Conservation (phyloP, 192 early-diverging fungal genomes). For the Thoreauomyces humboldtii region DNA sequence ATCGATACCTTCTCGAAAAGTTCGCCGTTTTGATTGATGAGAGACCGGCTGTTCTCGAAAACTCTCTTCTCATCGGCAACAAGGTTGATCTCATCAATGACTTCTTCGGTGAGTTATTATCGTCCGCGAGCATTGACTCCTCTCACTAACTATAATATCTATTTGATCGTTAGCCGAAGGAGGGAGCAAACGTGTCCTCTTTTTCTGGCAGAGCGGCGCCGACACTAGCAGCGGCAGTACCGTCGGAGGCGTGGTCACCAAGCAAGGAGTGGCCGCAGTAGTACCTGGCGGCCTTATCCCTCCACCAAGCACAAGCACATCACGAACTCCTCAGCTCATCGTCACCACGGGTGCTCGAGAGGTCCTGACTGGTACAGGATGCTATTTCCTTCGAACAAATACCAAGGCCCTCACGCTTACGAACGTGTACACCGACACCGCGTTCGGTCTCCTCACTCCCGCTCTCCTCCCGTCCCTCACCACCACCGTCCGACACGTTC, state of each 20-base stretch:
- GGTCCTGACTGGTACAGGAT: slow-evolving; percentile 51
- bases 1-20: slow-evolving; percentile 59
- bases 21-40: slow-evolving; percentile 55
- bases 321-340: slow-evolving; percentile 34
- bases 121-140: too few species aligned
- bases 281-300: not conserved
- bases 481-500: slow-evolving; percentile 57
- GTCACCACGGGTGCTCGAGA: slow-evolving; percentile 55
- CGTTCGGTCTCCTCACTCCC: slow-evolving; percentile 50
- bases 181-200: slow-evolving; percentile 50
- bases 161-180: too few species aligned
- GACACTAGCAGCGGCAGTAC: not conserved
- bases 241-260: too few species aligned
- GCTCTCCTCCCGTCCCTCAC: slow-evolving; percentile 57
- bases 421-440: slow-evolving; percentile 55
- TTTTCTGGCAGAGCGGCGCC: slow-evolving; percentile 53
- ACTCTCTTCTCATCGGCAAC: slow-evolving; percentile 49
- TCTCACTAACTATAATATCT: too few species aligned
- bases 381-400: slow-evolving; percentile 53
- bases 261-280: not conserved
- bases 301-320: not conserved
- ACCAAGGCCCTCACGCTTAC: slow-evolving; percentile 56
- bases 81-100: slow-evolving; percentile 61
- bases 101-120: too few species aligned
- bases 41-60: slow-evolving; percentile 55